Evolutionary conservation across 768 basidiomycete genomes (phyloP).

Genomic region (Hypholoma sublateritium): DNA sequence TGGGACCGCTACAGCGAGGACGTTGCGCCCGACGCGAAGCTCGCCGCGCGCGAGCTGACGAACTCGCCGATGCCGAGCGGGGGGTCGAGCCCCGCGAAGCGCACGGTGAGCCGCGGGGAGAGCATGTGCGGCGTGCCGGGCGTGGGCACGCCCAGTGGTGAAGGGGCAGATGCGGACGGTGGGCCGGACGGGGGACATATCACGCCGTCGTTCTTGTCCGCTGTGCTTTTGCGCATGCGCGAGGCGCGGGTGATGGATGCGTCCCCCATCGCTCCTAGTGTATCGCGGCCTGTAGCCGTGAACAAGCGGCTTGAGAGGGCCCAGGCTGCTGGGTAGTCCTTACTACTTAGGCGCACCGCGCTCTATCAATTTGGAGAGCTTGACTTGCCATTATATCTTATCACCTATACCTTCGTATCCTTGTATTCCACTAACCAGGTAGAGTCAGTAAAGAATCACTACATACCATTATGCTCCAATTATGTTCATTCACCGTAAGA

Average conservation of each 20-base stretch:
- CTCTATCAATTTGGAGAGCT: too few relatives aligned
- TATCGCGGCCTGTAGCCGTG: slow-evolving; percentile 51
- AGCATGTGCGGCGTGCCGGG: slow-evolving; percentile 17
- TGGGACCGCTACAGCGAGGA: slow-evolving; percentile 87
- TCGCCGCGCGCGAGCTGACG: slow-evolving; percentile 21
- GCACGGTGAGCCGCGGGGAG: slow-evolving; percentile 21
- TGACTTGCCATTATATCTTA: too few relatives aligned
- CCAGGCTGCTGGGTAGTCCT: slow-evolving; percentile 55
- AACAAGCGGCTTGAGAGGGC: slow-evolving; percentile 77
- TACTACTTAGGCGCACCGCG: neutral
- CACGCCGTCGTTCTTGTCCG: slow-evolving; percentile 59
- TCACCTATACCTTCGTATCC: too few relatives aligned
- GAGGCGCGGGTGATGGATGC: slow-evolving; percentile 61
- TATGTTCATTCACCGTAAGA: too few relatives aligned
- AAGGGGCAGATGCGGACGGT: slow-evolving; percentile 3
- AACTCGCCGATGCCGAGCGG: slow-evolving; percentile 27
- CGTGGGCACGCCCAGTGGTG: slow-evolving; percentile 26
- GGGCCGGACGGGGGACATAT: slow-evolving; percentile 36
- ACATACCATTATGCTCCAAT: too few relatives aligned
- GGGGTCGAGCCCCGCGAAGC: slow-evolving; percentile 23
- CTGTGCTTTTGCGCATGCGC: slow-evolving; percentile 64
- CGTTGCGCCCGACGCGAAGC: slow-evolving; percentile 35
- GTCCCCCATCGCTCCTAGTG: slow-evolving; percentile 38
- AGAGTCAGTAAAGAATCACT: too few relatives aligned
- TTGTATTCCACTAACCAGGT: too few relatives aligned